phyloP scores from a whole-genome alignment of 768 basidiomycete species.

The Panaeolus papilionaceus region DNA sequence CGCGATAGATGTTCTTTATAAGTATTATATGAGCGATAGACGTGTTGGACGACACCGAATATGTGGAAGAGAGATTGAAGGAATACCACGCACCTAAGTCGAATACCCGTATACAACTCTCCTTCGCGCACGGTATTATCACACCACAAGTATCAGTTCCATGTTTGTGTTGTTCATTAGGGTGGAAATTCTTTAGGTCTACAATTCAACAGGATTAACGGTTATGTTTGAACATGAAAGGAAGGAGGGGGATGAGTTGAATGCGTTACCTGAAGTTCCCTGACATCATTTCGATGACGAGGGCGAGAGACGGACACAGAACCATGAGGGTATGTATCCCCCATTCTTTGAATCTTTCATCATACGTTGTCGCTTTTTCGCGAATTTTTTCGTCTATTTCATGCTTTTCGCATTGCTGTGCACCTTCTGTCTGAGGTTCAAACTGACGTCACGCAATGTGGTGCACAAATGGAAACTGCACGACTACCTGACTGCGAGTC shows the following conservation, averaged over 20 bases:
- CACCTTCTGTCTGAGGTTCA: too few relatives aligned
- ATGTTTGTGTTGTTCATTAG: slow-evolving; percentile 75
- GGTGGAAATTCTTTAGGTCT: slow-evolving; percentile 44
- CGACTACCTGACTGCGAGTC: too few relatives aligned
- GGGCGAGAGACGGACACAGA: slow-evolving; percentile 47
- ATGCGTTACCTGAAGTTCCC: slow-evolving; percentile 22
- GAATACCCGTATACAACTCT: slow-evolving; percentile 78
- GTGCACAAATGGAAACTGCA: too few relatives aligned
- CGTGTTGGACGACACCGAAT: too few relatives aligned
- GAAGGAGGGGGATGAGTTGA: background rate
- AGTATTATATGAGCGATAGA: background rate
- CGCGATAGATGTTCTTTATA: slow-evolving; percentile 75
- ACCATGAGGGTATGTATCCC: slow-evolving; percentile 57
- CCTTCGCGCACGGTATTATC: slow-evolving; percentile 67
- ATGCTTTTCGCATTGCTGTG: too few relatives aligned
- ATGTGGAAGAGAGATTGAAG: too few relatives aligned
- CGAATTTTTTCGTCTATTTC: too few relatives aligned
- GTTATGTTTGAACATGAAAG: too few relatives aligned
- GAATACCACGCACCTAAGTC: slow-evolving; percentile 60
- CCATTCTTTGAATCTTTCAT: too few relatives aligned
- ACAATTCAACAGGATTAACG: too few relatives aligned
- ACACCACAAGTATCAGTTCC: slow-evolving; percentile 80
- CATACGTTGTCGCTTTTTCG: too few relatives aligned
- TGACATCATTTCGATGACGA: background rate
- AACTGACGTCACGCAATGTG: too few relatives aligned